Conservation (phyloP, 129 eudicot genomes). For the Cynara cardunculus region DNA sequence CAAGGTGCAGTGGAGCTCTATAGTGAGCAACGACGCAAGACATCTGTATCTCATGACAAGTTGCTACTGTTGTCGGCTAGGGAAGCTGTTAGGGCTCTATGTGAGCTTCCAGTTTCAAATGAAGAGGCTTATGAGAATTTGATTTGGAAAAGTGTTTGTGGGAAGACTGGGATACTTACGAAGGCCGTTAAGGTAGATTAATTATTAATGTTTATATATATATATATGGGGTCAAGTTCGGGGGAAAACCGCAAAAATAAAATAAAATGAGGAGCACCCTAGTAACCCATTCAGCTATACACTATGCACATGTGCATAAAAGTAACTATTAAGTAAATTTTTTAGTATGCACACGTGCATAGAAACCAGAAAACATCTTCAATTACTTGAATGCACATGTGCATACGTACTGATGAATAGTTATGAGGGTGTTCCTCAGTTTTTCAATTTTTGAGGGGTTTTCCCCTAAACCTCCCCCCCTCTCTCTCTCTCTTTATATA, state of each 20-base stretch:
- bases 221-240: not conserved
- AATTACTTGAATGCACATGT: not conserved
- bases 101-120: conserved; percentile 36
- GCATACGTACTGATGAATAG: not conserved
- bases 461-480: not conserved
- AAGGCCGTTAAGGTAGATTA: conserved; percentile 53
- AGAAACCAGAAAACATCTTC: too few species aligned
- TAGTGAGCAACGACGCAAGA: conserved; percentile 61
- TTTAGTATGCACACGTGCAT: not conserved
- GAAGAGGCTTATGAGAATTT: conserved; percentile 32
- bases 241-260: not conserved
- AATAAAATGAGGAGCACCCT: not conserved
- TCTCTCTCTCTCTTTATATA: not conserved
- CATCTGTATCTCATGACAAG: conserved; percentile 78
- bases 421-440: not conserved
- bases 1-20: conserved; percentile 76
- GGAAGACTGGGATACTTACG: conserved; percentile 60
- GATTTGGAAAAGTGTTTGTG: conserved; percentile 63
- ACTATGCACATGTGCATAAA: not conserved
- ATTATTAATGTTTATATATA: not conserved
- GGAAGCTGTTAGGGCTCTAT: conserved; percentile 50
- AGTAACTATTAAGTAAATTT: not conserved
- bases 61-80: conserved; percentile 55
- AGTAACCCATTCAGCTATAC: not conserved
- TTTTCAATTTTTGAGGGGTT: not conserved